Conservation (phyloP, 345 rosid species). For the Draba incana region DNA sequence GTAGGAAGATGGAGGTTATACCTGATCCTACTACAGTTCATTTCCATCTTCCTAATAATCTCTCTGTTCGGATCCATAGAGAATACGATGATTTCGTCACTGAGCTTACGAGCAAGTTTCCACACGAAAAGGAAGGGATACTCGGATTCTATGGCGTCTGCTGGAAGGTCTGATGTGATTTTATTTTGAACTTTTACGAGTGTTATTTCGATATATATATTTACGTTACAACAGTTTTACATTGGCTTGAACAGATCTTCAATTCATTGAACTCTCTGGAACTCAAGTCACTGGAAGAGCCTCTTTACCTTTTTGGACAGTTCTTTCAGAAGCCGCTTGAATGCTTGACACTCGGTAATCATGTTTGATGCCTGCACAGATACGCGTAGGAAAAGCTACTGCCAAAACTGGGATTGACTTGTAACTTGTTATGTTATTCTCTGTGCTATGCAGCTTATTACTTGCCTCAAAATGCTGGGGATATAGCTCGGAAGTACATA, state of each 20-base stretch:
- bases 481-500: constrained; percentile 81
- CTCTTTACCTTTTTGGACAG: constrained; percentile 91
- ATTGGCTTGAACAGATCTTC: constrained; percentile 59
- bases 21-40: constrained; percentile 96
- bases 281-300: constrained; percentile 93
- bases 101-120: constrained; percentile 72
- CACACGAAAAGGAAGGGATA: constrained; percentile 88
- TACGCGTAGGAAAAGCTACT: background rate
- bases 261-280: constrained; percentile 90
- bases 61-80: constrained; percentile 76
- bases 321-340: constrained; percentile 89
- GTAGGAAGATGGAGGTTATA: constrained; percentile 84
- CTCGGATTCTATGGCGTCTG: constrained; percentile 78
- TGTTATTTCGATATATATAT: background rate
- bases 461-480: constrained; percentile 92
- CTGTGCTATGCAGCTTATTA: constrained; percentile 62
- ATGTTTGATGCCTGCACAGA: constrained; percentile 9
- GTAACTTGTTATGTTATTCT: constrained; percentile 22
- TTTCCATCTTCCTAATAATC: constrained; percentile 83
- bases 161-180: constrained; percentile 75
- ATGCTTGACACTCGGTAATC: constrained; percentile 83
- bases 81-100: constrained; percentile 66
- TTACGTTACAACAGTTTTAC: constrained; percentile 1
- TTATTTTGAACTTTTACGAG: constrained; percentile 30
- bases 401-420: background rate